phyloP scores from a whole-genome alignment of 805 yeast genomes.

The Candida dajiaensis region DNA sequence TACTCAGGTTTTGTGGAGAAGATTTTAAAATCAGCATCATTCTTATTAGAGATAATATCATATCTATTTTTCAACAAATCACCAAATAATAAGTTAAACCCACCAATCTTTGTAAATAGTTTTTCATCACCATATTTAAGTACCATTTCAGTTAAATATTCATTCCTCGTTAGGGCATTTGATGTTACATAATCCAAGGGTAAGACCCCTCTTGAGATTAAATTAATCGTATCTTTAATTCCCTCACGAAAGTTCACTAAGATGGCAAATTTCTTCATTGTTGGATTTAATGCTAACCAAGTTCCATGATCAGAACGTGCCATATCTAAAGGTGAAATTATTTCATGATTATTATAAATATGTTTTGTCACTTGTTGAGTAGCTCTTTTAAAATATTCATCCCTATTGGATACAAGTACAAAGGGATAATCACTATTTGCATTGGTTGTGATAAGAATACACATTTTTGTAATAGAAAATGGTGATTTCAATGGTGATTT shows the following conservation, averaged over 20 bases:
- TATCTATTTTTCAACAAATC: slow-evolving; percentile 26
- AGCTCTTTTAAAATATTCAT: slow-evolving; percentile 72
- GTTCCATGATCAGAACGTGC: slow-evolving; percentile 77
- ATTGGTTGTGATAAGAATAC: slow-evolving; percentile 66
- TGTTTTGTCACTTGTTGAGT: slow-evolving; percentile 52
- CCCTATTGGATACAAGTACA: slow-evolving; percentile 76
- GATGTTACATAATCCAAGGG: slow-evolving; percentile 35
- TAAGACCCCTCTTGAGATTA: slow-evolving; percentile 40
- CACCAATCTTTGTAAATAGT: slow-evolving; percentile 20
- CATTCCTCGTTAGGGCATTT: slow-evolving; percentile 10
- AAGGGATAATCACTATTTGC: slow-evolving; percentile 71
- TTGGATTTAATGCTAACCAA: slow-evolving; percentile 73
- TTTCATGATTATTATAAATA: slow-evolving; percentile 24
- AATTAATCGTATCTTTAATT: slow-evolving; percentile 15
- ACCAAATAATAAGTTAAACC: slow-evolving; percentile 34
- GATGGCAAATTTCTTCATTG: slow-evolving; percentile 56
- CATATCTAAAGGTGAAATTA: slow-evolving; percentile 69
- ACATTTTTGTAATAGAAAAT: slow-evolving; percentile 42
- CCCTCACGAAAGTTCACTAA: slow-evolving; percentile 69
- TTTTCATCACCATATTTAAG: slow-evolving; percentile 14
- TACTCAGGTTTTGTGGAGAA: slow-evolving; percentile 26
- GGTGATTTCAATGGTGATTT: too few species aligned
- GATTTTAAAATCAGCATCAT: slow-evolving; percentile 25
- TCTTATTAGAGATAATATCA: slow-evolving; percentile 24
- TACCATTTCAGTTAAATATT: slow-evolving; percentile 18